A percentile compares a stretch with the other conserved stretches of the same genome.
Conservation (phyloP, 106 monocot genomes). For the Platanthera guangdongensis region DNA sequence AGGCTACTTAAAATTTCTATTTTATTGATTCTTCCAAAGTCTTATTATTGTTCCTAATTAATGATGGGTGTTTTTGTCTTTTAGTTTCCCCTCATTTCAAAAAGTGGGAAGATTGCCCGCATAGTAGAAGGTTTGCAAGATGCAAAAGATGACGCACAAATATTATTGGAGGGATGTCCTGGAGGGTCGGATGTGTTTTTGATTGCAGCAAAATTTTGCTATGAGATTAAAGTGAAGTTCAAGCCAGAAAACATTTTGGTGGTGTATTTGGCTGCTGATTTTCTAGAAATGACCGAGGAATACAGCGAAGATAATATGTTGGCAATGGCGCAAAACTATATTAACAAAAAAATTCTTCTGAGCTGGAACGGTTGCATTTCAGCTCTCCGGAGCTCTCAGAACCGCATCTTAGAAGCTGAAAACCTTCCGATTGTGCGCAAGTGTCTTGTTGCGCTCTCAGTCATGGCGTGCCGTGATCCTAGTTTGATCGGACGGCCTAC, state of each 20-base stretch:
- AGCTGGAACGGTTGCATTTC: slow-evolving; percentile 51
- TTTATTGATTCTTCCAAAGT: background rate
- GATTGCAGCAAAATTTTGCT: slow-evolving; percentile 43
- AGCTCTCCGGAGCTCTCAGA: slow-evolving; percentile 31
- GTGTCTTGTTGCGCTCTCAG: slow-evolving; percentile 23
- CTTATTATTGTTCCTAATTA: background rate
- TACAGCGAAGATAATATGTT: slow-evolving; percentile 33
- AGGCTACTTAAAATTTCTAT: background rate
- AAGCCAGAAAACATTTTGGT: slow-evolving; percentile 29
- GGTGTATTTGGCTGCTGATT: slow-evolving; percentile 28
- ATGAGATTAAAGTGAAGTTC: slow-evolving; percentile 29
- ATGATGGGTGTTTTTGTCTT: background rate
- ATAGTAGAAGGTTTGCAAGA: slow-evolving; percentile 13
- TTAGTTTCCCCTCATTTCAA: slow-evolving; percentile 48
- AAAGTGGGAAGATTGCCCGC: slow-evolving; percentile 32
- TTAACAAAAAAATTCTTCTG: slow-evolving; percentile 24
- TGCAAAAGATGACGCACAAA: background rate
- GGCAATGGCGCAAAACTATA: slow-evolving; percentile 16
- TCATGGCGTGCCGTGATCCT: slow-evolving; percentile 45
- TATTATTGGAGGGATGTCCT: slow-evolving; percentile 26
- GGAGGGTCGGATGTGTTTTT: slow-evolving; percentile 40
- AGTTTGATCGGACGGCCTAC: slow-evolving; percentile 50
- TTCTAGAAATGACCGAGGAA: slow-evolving; percentile 60
- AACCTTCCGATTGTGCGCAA: slow-evolving; percentile 26
- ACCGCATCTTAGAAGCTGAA: slow-evolving; percentile 24